A percentile compares a stretch with the other conserved stretches of the same genome.
Evolutionary conservation across 1,284 basidiomycete species (phyloP).

Genomic region (Takashimella koratensis): DNA sequence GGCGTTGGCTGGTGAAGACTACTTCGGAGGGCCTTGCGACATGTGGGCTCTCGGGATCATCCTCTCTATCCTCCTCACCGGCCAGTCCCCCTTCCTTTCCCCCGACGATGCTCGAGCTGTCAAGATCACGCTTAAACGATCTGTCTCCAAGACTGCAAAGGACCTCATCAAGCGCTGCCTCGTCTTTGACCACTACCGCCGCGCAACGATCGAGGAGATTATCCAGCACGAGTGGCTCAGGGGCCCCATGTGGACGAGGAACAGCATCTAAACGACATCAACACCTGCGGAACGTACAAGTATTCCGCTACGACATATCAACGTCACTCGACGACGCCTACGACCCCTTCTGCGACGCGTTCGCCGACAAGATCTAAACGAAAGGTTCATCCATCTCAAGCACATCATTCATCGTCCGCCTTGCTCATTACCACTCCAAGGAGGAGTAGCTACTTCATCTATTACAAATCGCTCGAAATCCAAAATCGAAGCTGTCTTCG

Average conservation of each 20-base stretch:
- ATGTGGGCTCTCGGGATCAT: conserved; percentile 90
- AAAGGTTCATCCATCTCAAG: too few species aligned
- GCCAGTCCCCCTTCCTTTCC: conserved; percentile 71
- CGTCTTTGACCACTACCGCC: conserved; percentile 62
- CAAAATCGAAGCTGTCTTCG: too few species aligned
- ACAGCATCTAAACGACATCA: not conserved
- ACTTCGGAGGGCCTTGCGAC: conserved; percentile 69
- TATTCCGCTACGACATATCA: too few species aligned
- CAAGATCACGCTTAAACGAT: conserved; percentile 21
- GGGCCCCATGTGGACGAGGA: conserved; percentile 2
- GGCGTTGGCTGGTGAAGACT: conserved; percentile 67
- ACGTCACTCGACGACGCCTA: too few species aligned
- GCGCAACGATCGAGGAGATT: conserved; percentile 70
- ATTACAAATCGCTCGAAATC: too few species aligned
- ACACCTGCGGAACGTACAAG: too few species aligned
- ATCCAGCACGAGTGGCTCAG: conserved; percentile 69
- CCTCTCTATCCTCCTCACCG: conserved; percentile 78
- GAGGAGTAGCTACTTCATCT: too few species aligned
- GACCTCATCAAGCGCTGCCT: conserved; percentile 70
- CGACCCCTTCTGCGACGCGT: too few species aligned
- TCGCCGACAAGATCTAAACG: too few species aligned
- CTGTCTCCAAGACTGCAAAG: conserved; percentile 40
- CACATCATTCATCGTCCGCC: too few species aligned
- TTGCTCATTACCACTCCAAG: too few species aligned
- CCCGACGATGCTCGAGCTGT: conserved; percentile 15